Evolutionary conservation across 2,329 filamentous ascomycete genomes (phyloP), one percentile per base, ranked within the genome.

Genomic region (Verticillium dahliae): DNA sequence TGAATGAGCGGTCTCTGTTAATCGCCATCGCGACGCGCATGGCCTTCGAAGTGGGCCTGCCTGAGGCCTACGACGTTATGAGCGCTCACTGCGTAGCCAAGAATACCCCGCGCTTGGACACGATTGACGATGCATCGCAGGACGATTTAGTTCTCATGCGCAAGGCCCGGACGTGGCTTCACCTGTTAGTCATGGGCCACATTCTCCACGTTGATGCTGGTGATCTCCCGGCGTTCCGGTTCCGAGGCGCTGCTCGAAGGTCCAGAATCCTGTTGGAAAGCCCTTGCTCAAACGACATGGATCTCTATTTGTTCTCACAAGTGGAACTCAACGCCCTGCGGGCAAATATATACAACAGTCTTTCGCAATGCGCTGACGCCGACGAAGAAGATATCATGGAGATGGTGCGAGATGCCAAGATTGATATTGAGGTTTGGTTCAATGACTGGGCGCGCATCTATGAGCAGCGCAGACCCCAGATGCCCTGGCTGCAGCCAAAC

Each of bases 241-340:
- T 80, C 57, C 73, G 73, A 1, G 73, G 79, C 10, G 77, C 79
- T 61, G 75, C 77, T 6, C 75, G 80, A 7, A 73, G 80, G 31
- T 78, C 79, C 34, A 71, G 81, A 18, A 73, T 77, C 18, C 69
- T 83, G 3, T 70, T 83, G 1, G 70, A 74, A 22, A 77, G 78
- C 62, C 70, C 74, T 0, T 74, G 74, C 1, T 75, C 76, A 1
- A 81, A 78, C 0, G 67, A 77, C 3, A 71, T 83, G 7, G 82
- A 85, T 66, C 69, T 83, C 15, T 78, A 80, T 6, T 69, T 85
- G 0, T 75, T 84, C 38, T 79, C 81, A 2, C 82, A 85, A 63
- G 76, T 84, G 3, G 81, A 80, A 69, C 68, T 72, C 13, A 72
- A 72, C 41, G 67, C 65, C 1, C 64, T 70, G 3, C 65, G 69